A percentile compares a stretch with the other conserved stretches of the same genome.
These are phyloP conservation scores for Mortierella polycephala DNA, from an alignment of 371 early-diverging fungal genomes.

Conservation along the genomic window DNA sequence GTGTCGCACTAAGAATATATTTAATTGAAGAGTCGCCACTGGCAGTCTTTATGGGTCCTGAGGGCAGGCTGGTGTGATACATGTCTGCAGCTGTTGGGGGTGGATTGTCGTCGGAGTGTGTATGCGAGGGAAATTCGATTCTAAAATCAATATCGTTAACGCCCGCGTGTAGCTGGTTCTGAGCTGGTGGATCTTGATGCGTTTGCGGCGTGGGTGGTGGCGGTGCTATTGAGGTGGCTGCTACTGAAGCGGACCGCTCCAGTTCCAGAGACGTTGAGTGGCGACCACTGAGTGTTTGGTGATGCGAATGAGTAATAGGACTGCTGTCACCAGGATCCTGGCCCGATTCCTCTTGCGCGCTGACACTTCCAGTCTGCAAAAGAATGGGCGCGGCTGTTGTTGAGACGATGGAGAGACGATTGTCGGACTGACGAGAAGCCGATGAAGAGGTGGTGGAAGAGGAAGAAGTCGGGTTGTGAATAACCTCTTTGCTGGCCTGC, in stretches of 20 bases:
- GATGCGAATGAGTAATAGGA: slow-evolving; percentile 25
- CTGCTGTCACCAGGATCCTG: background rate
- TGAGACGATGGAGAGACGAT: slow-evolving; percentile 30
- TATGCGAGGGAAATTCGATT: slow-evolving; percentile 44
- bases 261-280: slow-evolving; percentile 2
- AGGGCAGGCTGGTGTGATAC: slow-evolving; percentile 16
- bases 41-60: slow-evolving; percentile 32
- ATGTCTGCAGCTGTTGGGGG: background rate
- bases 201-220: background rate
- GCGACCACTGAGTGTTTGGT: background rate
- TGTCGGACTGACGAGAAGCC: slow-evolving; percentile 2
- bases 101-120: background rate
- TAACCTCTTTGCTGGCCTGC: slow-evolving; percentile 18
- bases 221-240: background rate
- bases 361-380: background rate
- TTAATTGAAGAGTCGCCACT: slow-evolving; percentile 22
- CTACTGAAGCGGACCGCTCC: background rate
- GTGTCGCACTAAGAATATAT: slow-evolving; percentile 25
- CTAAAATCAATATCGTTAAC: slow-evolving; percentile 47
- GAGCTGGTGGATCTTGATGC: background rate
- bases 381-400: slow-evolving; percentile 19
- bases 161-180: slow-evolving; percentile 30
- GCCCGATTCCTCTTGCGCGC: background rate
- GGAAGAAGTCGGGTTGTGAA: slow-evolving; percentile 19
- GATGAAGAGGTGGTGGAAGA: background rate